Base-by-base conservation (phyloP, 1,284 basidiomycete species). In the Ceratobasidium sp. region DNA sequence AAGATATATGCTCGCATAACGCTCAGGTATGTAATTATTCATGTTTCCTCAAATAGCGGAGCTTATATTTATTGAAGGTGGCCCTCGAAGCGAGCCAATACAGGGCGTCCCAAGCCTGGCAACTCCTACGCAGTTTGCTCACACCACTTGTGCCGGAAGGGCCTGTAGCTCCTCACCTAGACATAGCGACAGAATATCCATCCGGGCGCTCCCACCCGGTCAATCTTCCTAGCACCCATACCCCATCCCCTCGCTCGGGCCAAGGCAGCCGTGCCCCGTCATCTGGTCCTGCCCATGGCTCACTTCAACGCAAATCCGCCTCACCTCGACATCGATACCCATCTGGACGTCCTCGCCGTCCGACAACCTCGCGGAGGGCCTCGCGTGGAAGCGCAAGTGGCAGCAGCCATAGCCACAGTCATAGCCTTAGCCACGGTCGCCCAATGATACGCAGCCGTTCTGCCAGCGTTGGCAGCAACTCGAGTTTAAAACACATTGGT, bases 91-190 rank as follows among this genome's bases (percentile, higher is more conserved):
- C 86, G 27, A 89, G 89, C 24, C 86, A 89, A 78, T 80, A 85
- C n/a, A 85, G 89, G 19, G 88, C 89, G 4, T 90, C 90, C 0
- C 89, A 93, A 78, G 85, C 87, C 1, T 95, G 94, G 94, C 78
- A 89, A 17, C 83, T 94, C 7, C 81, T 95, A 15, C 85, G 85
- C 17, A 87, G 88, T 6, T 84, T 91, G 1, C 82, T 94, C 24
- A 85, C 82, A 0, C 85, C 90, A 60, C 78, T 88, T 47, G 77
- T 86, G 8, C 86, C 86, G 8, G 78, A 56, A 22, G 63, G 60
- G 7, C 48, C 57, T 17, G 19, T 50, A 7, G 51, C 31, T 7
- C 56, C 47, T 19, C 57, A 60, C 15, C n/a, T 22, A 7, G 65
- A 74, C 33, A 19, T 41, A 17, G 24, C 29, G 33, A 60, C 57